A percentile compares a stretch with the other conserved stretches of the same genome.
Evolutionary conservation across 139 green algal species (phyloP).

Genomic region (Diplosphaera chodatii): DNA sequence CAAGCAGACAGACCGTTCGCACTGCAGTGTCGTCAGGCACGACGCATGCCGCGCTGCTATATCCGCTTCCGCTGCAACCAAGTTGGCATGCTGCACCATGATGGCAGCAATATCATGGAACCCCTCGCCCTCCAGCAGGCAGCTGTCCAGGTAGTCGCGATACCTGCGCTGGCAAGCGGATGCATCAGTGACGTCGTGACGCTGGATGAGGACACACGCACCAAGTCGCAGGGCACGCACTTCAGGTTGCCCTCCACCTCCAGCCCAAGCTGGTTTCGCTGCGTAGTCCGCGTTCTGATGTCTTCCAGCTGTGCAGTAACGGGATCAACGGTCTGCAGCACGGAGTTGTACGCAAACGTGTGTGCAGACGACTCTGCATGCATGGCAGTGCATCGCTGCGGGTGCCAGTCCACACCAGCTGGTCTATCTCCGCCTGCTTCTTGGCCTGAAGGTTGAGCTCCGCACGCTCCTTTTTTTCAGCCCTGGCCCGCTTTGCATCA

Average conservation of each 20-base stretch:
- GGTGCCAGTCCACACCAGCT: not conserved
- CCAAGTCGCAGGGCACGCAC: too few relatives aligned
- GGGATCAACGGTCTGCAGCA: too few relatives aligned
- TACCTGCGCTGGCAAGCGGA: too few relatives aligned
- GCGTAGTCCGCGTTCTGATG: too few relatives aligned
- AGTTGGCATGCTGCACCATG: not conserved
- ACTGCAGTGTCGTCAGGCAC: not conserved
- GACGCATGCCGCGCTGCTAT: not conserved
- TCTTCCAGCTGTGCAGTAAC: too few relatives aligned
- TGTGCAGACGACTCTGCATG: too few relatives aligned
- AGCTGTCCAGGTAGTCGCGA: not conserved
- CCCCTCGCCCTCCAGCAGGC: not conserved
- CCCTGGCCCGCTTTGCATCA: constrained; percentile 29
- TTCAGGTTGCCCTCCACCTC: too few relatives aligned
- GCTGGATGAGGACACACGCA: too few relatives aligned
- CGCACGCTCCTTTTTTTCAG: constrained; percentile 27
- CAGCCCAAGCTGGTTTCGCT: too few relatives aligned
- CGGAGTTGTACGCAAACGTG: too few relatives aligned
- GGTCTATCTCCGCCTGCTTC: constrained; percentile 32
- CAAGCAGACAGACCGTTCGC: not conserved
- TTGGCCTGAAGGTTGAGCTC: constrained; percentile 23
- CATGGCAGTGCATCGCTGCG: too few relatives aligned
- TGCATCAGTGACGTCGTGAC: too few relatives aligned
- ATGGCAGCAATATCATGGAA: not conserved
- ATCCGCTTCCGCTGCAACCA: not conserved